Evolutionary conservation across 2,329 filamentous ascomycete species (phyloP).

Genomic region (Apiospora rasikravindrae): DNA sequence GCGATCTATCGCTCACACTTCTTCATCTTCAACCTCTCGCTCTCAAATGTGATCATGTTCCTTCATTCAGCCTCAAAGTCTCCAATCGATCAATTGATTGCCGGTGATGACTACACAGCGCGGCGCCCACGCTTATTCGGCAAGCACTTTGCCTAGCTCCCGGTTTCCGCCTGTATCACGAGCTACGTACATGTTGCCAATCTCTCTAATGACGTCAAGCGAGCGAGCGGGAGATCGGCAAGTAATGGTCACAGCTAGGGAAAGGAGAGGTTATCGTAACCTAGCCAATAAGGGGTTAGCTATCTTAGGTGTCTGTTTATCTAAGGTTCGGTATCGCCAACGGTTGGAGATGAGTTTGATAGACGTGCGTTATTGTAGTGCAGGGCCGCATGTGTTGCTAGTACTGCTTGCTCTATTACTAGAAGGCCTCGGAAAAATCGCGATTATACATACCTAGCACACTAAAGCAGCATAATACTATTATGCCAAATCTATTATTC

Average conservation of each 20-base stretch:
- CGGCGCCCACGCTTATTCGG: not conserved
- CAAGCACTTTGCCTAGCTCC: not conserved
- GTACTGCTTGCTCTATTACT: too few species aligned
- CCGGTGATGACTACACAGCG: not conserved
- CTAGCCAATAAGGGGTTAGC: not conserved
- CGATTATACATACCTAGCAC: too few species aligned
- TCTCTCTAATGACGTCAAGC: not conserved
- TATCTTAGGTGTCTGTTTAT: not conserved
- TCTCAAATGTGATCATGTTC: not conserved
- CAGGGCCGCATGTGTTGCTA: too few species aligned
- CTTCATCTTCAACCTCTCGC: not conserved
- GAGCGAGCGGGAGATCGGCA: slow-evolving; percentile 7
- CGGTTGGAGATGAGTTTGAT: not conserved
- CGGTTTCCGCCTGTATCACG: not conserved
- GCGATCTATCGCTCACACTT: not conserved
- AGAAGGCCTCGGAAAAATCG: too few species aligned
- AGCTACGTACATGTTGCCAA: not conserved
- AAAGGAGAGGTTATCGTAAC: not conserved
- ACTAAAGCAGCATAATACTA: too few species aligned
- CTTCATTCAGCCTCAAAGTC: too few species aligned
- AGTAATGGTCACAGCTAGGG: not conserved
- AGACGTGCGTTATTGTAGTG: too few species aligned
- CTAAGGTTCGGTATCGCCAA: not conserved
- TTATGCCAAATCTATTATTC: too few species aligned
- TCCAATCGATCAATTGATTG: not conserved